Evolutionary conservation across 2,329 filamentous ascomycete species (phyloP).

Genomic region (Chalaropsis thielavioides): DNA sequence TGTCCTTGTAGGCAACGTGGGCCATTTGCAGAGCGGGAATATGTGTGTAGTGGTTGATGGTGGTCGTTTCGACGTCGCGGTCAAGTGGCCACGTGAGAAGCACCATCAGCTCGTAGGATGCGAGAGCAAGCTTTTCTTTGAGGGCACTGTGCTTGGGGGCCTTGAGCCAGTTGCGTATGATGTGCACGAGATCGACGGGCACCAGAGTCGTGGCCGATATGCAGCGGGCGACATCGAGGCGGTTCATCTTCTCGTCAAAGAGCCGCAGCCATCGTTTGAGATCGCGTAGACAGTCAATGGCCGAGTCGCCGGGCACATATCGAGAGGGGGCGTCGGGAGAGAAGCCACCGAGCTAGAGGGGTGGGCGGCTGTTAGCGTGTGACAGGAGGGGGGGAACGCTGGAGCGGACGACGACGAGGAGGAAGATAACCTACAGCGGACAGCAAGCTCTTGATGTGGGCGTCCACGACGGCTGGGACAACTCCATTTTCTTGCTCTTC

Average conservation of each 20-base stretch:
- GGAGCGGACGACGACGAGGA: too few relatives aligned
- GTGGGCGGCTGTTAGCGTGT: constrained; percentile 18
- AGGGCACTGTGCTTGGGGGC: constrained; percentile 57
- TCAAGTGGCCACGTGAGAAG: constrained; percentile 92
- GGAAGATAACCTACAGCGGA: constrained; percentile 59
- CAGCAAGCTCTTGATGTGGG: constrained; percentile 84
- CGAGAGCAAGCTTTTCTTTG: constrained; percentile 65
- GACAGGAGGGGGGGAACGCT: constrained; percentile 4
- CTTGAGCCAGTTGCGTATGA: constrained; percentile 69
- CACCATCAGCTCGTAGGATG: constrained; percentile 79
- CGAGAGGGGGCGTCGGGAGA: constrained; percentile 63
- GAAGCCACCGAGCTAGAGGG: constrained; percentile 62
- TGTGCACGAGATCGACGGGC: constrained; percentile 76
- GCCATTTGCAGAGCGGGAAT: constrained; percentile 77
- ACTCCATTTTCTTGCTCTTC: constrained; percentile 33
- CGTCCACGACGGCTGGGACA: constrained; percentile 83
- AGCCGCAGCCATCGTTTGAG: constrained; percentile 90
- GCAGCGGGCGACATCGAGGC: constrained; percentile 88
- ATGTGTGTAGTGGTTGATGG: constrained; percentile 83
- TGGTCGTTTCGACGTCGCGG: constrained; percentile 64
- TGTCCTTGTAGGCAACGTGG: constrained; percentile 79
- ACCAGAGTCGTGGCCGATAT: constrained; percentile 86
- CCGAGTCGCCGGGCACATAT: constrained; percentile 87
- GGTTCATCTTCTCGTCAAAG: constrained; percentile 84
- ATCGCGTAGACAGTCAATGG: constrained; percentile 79